Percentiles rank a stretch among this genome's conserved stretches.
Evolutionary conservation across 306 rosid species (phyloP).

Genomic region (Erythrophleum fordii): DNA sequence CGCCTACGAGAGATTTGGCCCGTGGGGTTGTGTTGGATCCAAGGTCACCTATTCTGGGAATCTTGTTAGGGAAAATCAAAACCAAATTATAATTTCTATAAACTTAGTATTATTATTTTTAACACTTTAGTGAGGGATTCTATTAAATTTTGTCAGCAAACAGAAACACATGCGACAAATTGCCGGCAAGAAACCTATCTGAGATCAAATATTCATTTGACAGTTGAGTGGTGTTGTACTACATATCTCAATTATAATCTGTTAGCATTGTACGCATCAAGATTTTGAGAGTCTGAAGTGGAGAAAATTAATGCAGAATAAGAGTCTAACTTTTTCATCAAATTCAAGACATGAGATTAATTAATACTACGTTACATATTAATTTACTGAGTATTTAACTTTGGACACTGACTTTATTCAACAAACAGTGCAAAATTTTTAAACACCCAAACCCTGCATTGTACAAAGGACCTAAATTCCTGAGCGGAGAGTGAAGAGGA

Average conservation of each 20-base stretch:
- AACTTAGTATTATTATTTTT: neutral
- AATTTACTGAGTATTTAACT: neutral
- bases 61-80: neutral
- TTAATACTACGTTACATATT: neutral
- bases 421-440: neutral
- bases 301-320: neutral
- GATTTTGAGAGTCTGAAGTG: neutral
- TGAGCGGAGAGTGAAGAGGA: too few species aligned
- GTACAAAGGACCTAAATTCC: too few species aligned
- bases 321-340: neutral
- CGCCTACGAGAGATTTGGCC: neutral
- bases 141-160: neutral
- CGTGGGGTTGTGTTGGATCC: slow-evolving; percentile 9
- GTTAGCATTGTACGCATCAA: neutral
- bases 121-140: neutral
- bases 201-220: neutral
- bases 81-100: neutral
- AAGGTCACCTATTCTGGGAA: slow-evolving; percentile 30
- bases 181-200: neutral
- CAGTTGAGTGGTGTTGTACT: neutral
- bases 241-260: neutral
- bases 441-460: too few species aligned
- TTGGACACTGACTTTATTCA: neutral
- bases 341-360: neutral
- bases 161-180: neutral